These are phyloP conservation scores for Russula dissimulans DNA, from an alignment of 768 basidiomycete genomes.

Conservation along the genomic window DNA sequence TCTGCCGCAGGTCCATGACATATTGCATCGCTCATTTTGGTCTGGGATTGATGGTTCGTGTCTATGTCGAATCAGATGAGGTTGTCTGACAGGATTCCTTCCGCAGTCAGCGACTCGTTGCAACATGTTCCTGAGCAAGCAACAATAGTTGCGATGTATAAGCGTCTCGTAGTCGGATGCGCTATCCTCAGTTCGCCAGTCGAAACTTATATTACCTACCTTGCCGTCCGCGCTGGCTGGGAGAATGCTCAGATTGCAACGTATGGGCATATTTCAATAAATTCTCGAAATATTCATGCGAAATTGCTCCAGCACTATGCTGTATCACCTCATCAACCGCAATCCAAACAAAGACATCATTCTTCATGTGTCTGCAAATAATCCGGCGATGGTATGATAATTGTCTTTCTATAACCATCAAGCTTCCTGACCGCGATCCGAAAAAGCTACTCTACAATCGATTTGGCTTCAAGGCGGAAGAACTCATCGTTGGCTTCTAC, in stretches of 20 bases:
- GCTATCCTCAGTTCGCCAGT: constrained; percentile 70
- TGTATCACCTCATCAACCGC: constrained; percentile 62
- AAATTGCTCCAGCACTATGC: constrained; percentile 47
- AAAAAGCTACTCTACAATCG: constrained; percentile 68
- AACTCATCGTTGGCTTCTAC: constrained; percentile 75
- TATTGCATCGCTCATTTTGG: constrained; percentile 66
- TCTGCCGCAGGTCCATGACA: constrained; percentile 61
- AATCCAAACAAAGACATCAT: constrained; percentile 73
- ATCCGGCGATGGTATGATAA: constrained; percentile 58
- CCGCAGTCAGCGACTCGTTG: constrained; percentile 59
- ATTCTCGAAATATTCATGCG: constrained; percentile 1
- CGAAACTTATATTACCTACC: constrained; percentile 77
- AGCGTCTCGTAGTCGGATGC: constrained; percentile 59
- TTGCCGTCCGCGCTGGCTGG: constrained; percentile 74
- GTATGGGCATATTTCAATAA: constrained; percentile 29
- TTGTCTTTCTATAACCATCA: background rate
- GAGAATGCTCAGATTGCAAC: constrained; percentile 72
- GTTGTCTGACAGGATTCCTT: constrained; percentile 2
- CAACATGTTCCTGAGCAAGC: constrained; percentile 60
- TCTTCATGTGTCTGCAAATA: constrained; percentile 75
- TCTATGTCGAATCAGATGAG: background rate
- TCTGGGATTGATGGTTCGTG: constrained; percentile 59
- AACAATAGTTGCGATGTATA: constrained; percentile 70
- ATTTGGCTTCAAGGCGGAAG: constrained; percentile 83
- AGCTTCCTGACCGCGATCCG: constrained; percentile 7